Evolutionary conservation across 1,139 yeast genomes (phyloP), one percentile per base, ranked within the genome.

Genomic region (Geotrichum aggregatum): DNA sequence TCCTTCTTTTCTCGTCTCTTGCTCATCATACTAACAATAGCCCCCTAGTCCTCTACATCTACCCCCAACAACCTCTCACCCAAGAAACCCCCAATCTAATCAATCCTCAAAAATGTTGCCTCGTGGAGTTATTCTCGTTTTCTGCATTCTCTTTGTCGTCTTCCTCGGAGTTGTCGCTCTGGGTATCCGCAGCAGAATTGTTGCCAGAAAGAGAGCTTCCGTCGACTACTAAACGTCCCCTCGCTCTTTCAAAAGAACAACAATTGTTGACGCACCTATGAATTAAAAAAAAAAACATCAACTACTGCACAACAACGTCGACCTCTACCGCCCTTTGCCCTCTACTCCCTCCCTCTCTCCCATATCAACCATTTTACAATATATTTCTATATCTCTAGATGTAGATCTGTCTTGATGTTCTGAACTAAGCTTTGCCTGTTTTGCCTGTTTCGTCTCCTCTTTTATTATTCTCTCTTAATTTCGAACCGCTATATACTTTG

Each of bases 111-210:
- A 58, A 66, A 75, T 74, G 77, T 71, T 76, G 65, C 79, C 80
- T 68, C 73, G 74, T 61, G 80, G 80, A 68, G 79, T 76, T 66
- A 76, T 76, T 64, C 71, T 76, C 64, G 80, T 76, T 59, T 74
- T 76, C 66, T 68, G 73, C 65, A 66, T 76, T 58, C 63, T 76
- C 60, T 72, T 72, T 61, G 71, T 75, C 61, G 75, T 77, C 58
- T 71, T 71, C 68, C 58, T 24, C 34, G 52, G 49, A 28, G 10
- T 52, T 35, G 39, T 34, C 33, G 49, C 48, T 21, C 49, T 60
- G 22, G 48, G 38, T 38, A 13, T 51, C 35, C 50, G 54, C 46
- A 51, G 55, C 42, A 46, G 45, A 43, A 44, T 59, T 44, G 18
- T 50, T 31, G 54, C 57, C 31, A 41, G 58, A 31, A 49, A 52